These are phyloP conservation scores for Candida dajiaensis DNA, from an alignment of 805 yeast species.

Conservation along the genomic window DNA sequence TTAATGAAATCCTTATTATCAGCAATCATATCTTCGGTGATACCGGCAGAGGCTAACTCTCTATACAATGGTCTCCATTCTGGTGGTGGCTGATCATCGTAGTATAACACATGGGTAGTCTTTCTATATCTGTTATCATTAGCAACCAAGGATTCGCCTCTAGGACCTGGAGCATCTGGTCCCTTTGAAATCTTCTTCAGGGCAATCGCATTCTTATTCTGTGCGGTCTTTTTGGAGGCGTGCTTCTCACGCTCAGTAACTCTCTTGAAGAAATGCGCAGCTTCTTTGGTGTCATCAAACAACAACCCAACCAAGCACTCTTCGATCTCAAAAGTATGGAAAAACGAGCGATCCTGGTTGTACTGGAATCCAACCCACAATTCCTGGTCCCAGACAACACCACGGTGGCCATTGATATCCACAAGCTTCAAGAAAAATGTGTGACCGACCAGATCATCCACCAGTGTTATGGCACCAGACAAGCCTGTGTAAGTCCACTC, in stretches of 20 bases:
- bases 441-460: conserved; percentile 91
- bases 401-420: conserved; percentile 74
- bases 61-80: conserved; percentile 76
- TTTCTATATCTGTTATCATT: conserved; percentile 50
- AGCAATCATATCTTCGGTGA: conserved; percentile 77
- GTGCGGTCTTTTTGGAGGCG: conserved; percentile 79
- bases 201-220: conserved; percentile 85
- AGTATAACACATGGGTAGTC: conserved; percentile 56
- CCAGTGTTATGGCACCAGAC: conserved; percentile 79
- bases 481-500: conserved; percentile 87
- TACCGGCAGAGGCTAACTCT: conserved; percentile 60
- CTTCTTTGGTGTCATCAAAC: conserved; percentile 86
- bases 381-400: conserved; percentile 97
- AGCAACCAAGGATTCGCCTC: conserved; percentile 28
- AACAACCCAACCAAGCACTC: conserved; percentile 82
- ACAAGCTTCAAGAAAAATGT: conserved; percentile 87
- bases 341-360: conserved; percentile 89
- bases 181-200: conserved; percentile 46
- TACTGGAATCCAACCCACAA: conserved; percentile 82
- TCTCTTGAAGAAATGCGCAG: conserved; percentile 76
- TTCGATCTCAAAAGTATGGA: conserved; percentile 91
- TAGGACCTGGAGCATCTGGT: conserved; percentile 24
- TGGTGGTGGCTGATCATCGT: conserved; percentile 75
- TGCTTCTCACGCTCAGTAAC: conserved; percentile 71
- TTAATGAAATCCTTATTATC: conserved; percentile 78